Evolutionary conservation across 345 rosid species (phyloP), one percentile per base, ranked within the genome.

Genomic region (Salix suchowensis): DNA sequence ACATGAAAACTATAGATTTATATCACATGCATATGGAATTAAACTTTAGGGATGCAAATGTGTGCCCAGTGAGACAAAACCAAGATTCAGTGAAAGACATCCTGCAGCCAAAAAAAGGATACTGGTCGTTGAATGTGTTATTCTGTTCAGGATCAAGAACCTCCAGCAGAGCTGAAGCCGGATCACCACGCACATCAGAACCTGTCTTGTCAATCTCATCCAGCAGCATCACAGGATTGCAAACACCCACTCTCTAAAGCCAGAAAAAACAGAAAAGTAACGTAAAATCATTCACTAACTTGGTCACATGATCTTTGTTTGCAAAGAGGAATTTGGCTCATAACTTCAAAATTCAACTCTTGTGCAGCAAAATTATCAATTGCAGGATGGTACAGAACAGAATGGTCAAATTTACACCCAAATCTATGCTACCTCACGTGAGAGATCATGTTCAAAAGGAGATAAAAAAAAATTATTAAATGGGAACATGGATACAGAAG

Each of bases 151-250:
- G 95, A 81, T 96, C 99, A 88, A 96, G 96, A 86, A 96, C 99
- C 89, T 96, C 99, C 79, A 96, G 88, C 76, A 96, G 87, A 82
- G 99, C 99, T 9, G 98, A 92, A 78, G 99, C 98, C 58, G 99
- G 98, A 88, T 96, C 99, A 61, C 99, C 99, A 66, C 98, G 95
- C 24, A 91, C 89, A 86, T 96, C 98, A 50, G 98, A 96, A 73
- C 99, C 97, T 3, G 99, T 93, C 85, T 96, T 96, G 91, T 96
- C 99, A 82, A 96, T 89, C 87, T 96, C 99, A 85, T 96, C 98
- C 80, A 93, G 86, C 69, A 96, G 85, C 97, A 96, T 91, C 78
- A 96, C 97, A 60, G 99, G 99, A 83, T 96, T 96, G 88, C 95
- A 89, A 77, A 96, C 98, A 71, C 94, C 99, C 74, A 92, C 98